Evolutionary conservation across 352 stramenopile species (phyloP).

Genomic region (Aphanomyces euteiches): DNA sequence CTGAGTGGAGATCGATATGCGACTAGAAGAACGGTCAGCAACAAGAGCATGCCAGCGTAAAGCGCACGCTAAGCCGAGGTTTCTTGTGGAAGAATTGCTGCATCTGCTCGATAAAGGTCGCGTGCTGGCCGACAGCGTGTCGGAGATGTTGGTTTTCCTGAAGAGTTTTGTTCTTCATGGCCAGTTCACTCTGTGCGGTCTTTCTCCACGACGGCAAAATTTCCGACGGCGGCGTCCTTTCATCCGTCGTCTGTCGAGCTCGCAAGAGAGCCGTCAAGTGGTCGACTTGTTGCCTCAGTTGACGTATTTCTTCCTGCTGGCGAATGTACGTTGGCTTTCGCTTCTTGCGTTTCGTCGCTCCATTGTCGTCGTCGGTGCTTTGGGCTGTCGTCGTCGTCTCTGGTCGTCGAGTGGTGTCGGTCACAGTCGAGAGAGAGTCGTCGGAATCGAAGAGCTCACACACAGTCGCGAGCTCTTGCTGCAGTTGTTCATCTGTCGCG

Average conservation of each 20-base stretch:
- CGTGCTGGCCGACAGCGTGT: background rate
- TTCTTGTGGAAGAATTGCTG: conserved; percentile 13
- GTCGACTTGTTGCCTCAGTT: conserved; percentile 10
- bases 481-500: background rate
- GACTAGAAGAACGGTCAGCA: background rate
- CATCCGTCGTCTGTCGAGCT: background rate
- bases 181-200: background rate
- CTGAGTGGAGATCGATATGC: background rate
- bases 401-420: background rate
- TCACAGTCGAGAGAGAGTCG: too few relatives aligned
- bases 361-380: too few relatives aligned
- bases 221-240: background rate
- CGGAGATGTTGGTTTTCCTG: conserved; percentile 22
- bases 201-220: background rate
- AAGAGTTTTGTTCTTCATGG: background rate
- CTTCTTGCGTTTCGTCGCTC: background rate
- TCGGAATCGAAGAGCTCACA: too few relatives aligned
- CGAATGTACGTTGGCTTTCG: conserved; percentile 8
- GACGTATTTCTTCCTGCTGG: conserved; percentile 3
- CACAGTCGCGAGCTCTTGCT: background rate
- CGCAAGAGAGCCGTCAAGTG: background rate
- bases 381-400: background rate
- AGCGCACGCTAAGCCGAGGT: conserved; percentile 1
- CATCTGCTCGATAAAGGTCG: conserved; percentile 24
- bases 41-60: background rate